A percentile compares a stretch with the other conserved stretches of the same genome.
phyloP scores from a whole-genome alignment of 148 eudicot species.

The Heliamphora exappendiculata region DNA sequence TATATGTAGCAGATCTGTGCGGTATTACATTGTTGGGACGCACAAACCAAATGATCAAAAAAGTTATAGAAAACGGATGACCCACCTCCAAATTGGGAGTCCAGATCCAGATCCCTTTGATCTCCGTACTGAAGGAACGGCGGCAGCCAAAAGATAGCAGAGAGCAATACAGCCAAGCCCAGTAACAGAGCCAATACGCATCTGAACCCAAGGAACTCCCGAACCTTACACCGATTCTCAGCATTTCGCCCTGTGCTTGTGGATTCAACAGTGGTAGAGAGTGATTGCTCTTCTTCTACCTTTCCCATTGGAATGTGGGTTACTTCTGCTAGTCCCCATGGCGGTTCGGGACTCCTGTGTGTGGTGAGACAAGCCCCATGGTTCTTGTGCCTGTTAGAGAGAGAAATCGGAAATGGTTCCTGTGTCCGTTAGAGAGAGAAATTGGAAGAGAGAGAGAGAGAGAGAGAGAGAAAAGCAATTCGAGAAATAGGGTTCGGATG shows the following conservation, averaged over 20 bases:
- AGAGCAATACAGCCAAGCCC: slow-evolving; percentile 55
- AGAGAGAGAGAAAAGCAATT: slow-evolving; percentile 6
- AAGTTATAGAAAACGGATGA: neutral
- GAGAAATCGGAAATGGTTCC: slow-evolving; percentile 6
- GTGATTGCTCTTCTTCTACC: slow-evolving; percentile 29
- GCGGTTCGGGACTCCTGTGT: slow-evolving; percentile 21
- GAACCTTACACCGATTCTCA: slow-evolving; percentile 21
- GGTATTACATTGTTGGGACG: slow-evolving; percentile 3
- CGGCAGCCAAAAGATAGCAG: slow-evolving; percentile 85
- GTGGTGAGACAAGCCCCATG: slow-evolving; percentile 26
- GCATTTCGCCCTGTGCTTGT: slow-evolving; percentile 17
- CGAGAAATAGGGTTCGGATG: slow-evolving; percentile 21
- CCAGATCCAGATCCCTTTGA: slow-evolving; percentile 69
- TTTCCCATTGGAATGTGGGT: slow-evolving; percentile 45
- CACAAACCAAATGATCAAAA: neutral
- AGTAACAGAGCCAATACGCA: slow-evolving; percentile 72
- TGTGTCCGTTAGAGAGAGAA: neutral
- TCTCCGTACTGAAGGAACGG: slow-evolving; percentile 53
- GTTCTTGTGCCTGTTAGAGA: slow-evolving; percentile 7
- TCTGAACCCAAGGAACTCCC: slow-evolving; percentile 40
- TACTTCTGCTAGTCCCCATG: slow-evolving; percentile 17
- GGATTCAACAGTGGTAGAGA: slow-evolving; percentile 21
- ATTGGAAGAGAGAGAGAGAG: neutral
- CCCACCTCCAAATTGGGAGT: slow-evolving; percentile 59
- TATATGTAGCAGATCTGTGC: slow-evolving; percentile 15